Base-by-base conservation (phyloP, 2,329 filamentous ascomycete species). In the Stachybotrys chartarum region DNA sequence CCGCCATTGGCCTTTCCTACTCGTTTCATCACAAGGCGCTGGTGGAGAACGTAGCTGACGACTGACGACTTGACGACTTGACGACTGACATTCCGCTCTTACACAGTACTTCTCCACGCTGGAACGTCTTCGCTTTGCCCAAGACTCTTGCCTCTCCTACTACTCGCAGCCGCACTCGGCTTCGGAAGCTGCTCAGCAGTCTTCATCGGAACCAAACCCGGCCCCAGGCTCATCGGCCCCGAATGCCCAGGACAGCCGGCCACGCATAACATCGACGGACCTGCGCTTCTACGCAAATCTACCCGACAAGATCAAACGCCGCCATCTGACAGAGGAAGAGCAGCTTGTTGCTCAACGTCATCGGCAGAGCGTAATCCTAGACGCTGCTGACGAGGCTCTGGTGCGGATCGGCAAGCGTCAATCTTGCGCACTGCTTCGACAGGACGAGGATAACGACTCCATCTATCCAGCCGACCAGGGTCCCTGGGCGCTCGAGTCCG, bases 261-360 rank as follows among this genome's bases (percentile, higher is more conserved):
- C 67, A 50, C 67, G 64, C 17, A 65, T 74, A 56, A 74, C 78
- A 54, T 77, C 79, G 55, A 76, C 78, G 32, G 84, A 89, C 62
- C 81, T 81, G 54, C 77, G 82, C 59, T 90, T 88, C 76, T 91
- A 86, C 67, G 76, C 85, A 54, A 82, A 79, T 24, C 76, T 91
- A 47, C 88, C 90, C 18, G 83, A 88, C 59, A 91, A 90, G 70
- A 79, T 91, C 59, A 85, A 84, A 65, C 82, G 83, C 60, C 83
- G 82, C 60, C 82, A 88, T 58, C 87, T 91, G 68, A 86, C 85
- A 30, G 78, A 76, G 51, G 86, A 91, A 69, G 89, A 94, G 71
- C 87, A 87, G 48, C 70, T 84, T 56, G 75, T 87, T 55, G 80
- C 80, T 59, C 56, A 71, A 60, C 58, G 66, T 65, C 53, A 66